A percentile compares a stretch with the other conserved stretches of the same genome.
These are phyloP conservation scores for Fusarium udum DNA, from an alignment of 2,329 filamentous ascomycete genomes.

Conservation along the genomic window DNA sequence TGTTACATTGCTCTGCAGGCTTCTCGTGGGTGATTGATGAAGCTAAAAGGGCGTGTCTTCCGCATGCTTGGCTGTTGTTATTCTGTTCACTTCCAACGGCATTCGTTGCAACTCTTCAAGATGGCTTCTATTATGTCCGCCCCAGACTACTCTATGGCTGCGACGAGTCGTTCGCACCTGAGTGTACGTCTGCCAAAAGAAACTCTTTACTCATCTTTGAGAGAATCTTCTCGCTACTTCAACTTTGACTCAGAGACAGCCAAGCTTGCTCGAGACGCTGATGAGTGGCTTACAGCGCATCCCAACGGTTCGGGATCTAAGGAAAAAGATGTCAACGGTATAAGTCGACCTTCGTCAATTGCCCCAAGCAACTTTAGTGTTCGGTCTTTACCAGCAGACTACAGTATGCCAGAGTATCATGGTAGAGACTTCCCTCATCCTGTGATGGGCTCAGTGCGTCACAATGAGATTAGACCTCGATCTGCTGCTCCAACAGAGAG, in stretches of 20 bases:
- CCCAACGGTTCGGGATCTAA: constrained; percentile 15
- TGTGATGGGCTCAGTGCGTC: constrained; percentile 37
- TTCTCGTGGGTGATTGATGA: neutral
- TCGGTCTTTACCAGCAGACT: constrained; percentile 31
- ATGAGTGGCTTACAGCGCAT: constrained; percentile 38
- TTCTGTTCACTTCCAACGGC: neutral
- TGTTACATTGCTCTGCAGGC: constrained; percentile 12
- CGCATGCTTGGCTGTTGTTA: neutral
- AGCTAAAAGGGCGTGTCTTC: constrained; percentile 20
- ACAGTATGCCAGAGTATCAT: constrained; percentile 19
- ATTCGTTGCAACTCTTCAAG: constrained; percentile 6
- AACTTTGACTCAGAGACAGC: constrained; percentile 38
- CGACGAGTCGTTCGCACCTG: constrained; percentile 36
- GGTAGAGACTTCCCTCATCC: constrained; percentile 32
- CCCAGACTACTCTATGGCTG: constrained; percentile 42
- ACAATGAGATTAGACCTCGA: constrained; percentile 33
- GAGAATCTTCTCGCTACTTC: constrained; percentile 40
- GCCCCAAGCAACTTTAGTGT: constrained; percentile 37
- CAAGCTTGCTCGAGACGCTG: constrained; percentile 33
- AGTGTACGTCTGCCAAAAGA: constrained; percentile 41
- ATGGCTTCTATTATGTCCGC: constrained; percentile 45
- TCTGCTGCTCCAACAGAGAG: constrained; percentile 37
- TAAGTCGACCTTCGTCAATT: constrained; percentile 37
- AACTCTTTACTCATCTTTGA: constrained; percentile 38
- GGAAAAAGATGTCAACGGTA: constrained; percentile 35